Evolutionary conservation across 805 yeast species (phyloP).

Genomic region (Metschnikowia proteae): DNA sequence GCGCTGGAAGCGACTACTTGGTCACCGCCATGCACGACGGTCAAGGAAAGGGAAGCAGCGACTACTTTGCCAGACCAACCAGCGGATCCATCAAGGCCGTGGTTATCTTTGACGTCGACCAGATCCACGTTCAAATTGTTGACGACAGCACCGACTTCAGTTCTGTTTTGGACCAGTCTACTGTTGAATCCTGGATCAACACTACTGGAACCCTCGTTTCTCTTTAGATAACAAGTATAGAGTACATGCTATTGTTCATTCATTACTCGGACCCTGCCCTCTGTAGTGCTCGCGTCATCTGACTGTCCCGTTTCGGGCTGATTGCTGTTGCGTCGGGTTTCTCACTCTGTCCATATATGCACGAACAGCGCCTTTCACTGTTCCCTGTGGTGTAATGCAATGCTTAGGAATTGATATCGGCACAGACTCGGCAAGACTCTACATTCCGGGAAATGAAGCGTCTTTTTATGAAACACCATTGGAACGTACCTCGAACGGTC

Average conservation of each 20-base stretch:
- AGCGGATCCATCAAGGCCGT: slow-evolving; percentile 80
- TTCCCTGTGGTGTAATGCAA: slow-evolving; percentile 4
- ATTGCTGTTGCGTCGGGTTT: not conserved
- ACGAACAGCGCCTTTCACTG: not conserved
- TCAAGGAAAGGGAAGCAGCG: slow-evolving; percentile 88
- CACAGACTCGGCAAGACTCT: slow-evolving; percentile 46
- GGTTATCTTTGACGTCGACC: slow-evolving; percentile 61
- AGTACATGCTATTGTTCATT: not conserved
- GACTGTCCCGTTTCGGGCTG: too few relatives aligned
- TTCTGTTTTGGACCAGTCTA: slow-evolving; percentile 34
- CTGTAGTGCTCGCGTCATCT: too few relatives aligned
- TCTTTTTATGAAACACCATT: slow-evolving; percentile 9
- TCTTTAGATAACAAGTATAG: slow-evolving; percentile 11
- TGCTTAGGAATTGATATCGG: slow-evolving; percentile 50
- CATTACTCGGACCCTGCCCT: too few relatives aligned
- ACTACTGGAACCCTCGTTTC: slow-evolving; percentile 48
- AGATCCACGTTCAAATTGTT: slow-evolving; percentile 59
- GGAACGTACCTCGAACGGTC: slow-evolving; percentile 6
- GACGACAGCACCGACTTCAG: slow-evolving; percentile 54
- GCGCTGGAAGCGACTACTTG: slow-evolving; percentile 59
- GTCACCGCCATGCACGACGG: slow-evolving; percentile 81
- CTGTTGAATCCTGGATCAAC: slow-evolving; percentile 59
- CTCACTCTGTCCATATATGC: not conserved
- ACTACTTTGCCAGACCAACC: slow-evolving; percentile 86
- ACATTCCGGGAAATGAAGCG: slow-evolving; percentile 17